A percentile compares a stretch with the other conserved stretches of the same genome.
Conservation (phyloP, 768 basidiomycete species). For the Phaeolepiota aurea region DNA sequence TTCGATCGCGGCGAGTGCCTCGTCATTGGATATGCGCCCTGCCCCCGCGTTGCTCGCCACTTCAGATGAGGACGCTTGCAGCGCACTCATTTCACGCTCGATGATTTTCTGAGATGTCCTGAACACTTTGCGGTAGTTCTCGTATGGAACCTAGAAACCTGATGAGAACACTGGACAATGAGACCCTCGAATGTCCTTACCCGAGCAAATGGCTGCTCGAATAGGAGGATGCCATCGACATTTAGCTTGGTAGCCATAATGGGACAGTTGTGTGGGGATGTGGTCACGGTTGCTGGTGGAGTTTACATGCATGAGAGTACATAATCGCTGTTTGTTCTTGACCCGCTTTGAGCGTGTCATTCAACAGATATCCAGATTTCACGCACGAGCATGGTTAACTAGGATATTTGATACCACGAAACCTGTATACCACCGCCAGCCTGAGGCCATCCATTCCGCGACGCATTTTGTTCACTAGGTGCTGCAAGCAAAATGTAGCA, state of each 20-base stretch:
- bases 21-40: constrained; percentile 34
- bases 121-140: constrained; percentile 85
- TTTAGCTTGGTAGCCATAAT: constrained; percentile 50
- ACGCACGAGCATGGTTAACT: too few relatives aligned
- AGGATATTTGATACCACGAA: too few relatives aligned
- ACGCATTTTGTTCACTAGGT: too few relatives aligned
- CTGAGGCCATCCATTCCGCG: too few relatives aligned
- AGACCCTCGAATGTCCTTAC: constrained; percentile 29
- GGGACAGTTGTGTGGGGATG: neutral
- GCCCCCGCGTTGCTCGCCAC: constrained; percentile 38
- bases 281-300: too few relatives aligned
- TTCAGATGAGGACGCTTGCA: constrained; percentile 51
- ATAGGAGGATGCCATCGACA: constrained; percentile 66
- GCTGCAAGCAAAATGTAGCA: too few relatives aligned
- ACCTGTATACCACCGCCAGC: too few relatives aligned
- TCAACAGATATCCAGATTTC: too few relatives aligned
- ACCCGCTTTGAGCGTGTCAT: too few relatives aligned
- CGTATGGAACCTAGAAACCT: constrained; percentile 67
- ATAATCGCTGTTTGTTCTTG: too few relatives aligned
- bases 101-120: constrained; percentile 73
- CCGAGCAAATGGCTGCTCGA: constrained; percentile 78
- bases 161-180: neutral
- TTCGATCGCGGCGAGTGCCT: constrained; percentile 56
- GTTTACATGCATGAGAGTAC: too few relatives aligned
- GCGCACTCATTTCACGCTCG: constrained; percentile 65